Conservation (phyloP, 192 early-diverging fungal species). For the Phycomyces nitens region DNA sequence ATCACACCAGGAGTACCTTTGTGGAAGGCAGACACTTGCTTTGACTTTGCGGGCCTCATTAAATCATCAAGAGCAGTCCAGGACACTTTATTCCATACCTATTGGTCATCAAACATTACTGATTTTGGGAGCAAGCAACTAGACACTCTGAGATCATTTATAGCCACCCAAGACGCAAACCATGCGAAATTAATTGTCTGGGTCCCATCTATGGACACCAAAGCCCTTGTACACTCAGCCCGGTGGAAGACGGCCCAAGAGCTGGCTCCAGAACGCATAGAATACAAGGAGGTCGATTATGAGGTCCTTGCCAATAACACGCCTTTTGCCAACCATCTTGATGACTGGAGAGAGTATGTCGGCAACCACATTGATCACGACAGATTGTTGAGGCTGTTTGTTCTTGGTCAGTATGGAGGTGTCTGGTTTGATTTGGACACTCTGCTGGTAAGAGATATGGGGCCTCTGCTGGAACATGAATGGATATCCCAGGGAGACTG, state of each 20-base stretch:
- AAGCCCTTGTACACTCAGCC: not conserved
- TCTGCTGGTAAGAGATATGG: constrained; percentile 26
- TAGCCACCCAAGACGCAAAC: constrained; percentile 22
- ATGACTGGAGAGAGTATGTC: constrained; percentile 10
- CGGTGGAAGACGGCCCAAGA: constrained; percentile 1
- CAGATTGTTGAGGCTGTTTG: constrained; percentile 11
- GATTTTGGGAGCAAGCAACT: constrained; percentile 15
- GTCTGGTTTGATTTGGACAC: constrained; percentile 31
- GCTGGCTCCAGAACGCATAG: constrained; percentile 3
- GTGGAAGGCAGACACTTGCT: too few species aligned
- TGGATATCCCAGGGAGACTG: constrained; percentile 29
- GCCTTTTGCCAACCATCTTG: constrained; percentile 7
- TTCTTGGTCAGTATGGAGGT: constrained; percentile 30
- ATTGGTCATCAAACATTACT: constrained; percentile 11
- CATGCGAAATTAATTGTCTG: constrained; percentile 18
- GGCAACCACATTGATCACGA: constrained; percentile 10
- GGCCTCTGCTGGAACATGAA: constrained; percentile 27
- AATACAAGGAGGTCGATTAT: not conserved
- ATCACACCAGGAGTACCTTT: too few species aligned
- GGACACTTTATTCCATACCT: constrained; percentile 6
- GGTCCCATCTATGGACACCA: constrained; percentile 14
- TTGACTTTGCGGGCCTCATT: too few species aligned
- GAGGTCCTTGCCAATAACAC: not conserved
- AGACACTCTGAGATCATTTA: constrained; percentile 23
- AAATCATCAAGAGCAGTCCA: not conserved